Percentiles rank a stretch among this genome's conserved stretches.
phyloP scores from a whole-genome alignment of 371 early-diverging fungal species.

The Rhizomucor pusillus region DNA sequence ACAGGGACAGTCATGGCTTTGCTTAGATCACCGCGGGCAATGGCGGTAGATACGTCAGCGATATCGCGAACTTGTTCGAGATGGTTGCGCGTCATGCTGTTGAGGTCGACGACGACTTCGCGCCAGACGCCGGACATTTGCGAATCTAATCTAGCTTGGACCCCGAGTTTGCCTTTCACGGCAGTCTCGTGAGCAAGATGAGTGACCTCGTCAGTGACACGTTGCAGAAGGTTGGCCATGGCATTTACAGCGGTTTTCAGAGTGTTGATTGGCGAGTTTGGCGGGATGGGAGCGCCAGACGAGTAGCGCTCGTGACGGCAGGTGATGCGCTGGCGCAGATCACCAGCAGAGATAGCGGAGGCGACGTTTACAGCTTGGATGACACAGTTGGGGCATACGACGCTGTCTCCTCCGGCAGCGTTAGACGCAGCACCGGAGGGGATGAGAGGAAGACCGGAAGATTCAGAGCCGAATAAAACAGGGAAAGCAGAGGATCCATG shows the following conservation, averaged over 20 bases:
- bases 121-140: slow-evolving; percentile 65
- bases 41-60: slow-evolving; percentile 69
- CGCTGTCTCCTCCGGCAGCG: slow-evolving; percentile 4
- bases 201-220: slow-evolving; percentile 54
- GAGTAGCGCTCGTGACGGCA: slow-evolving; percentile 33
- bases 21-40: slow-evolving; percentile 71
- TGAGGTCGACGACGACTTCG: slow-evolving; percentile 67
- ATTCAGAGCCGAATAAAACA: slow-evolving; percentile 9
- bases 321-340: slow-evolving; percentile 43
- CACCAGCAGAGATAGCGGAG: slow-evolving; percentile 48
- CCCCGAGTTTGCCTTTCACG: slow-evolving; percentile 63
- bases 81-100: slow-evolving; percentile 63
- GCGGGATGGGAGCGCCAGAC: slow-evolving; percentile 10
- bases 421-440: slow-evolving; percentile 2
- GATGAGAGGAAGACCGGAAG: slow-evolving; percentile 4
- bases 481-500: slow-evolving; percentile 11
- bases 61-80: slow-evolving; percentile 74
- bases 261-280: slow-evolving; percentile 24
- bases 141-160: slow-evolving; percentile 48
- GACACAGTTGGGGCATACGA: slow-evolving; percentile 37
- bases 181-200: slow-evolving; percentile 62
- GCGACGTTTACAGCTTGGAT: slow-evolving; percentile 47
- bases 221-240: slow-evolving; percentile 62
- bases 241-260: slow-evolving; percentile 61
- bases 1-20: slow-evolving; percentile 67